Percentiles rank a stretch among this genome's conserved stretches.
Conservation (phyloP, 208 protist genomes). For the Porcisia deanei region DNA sequence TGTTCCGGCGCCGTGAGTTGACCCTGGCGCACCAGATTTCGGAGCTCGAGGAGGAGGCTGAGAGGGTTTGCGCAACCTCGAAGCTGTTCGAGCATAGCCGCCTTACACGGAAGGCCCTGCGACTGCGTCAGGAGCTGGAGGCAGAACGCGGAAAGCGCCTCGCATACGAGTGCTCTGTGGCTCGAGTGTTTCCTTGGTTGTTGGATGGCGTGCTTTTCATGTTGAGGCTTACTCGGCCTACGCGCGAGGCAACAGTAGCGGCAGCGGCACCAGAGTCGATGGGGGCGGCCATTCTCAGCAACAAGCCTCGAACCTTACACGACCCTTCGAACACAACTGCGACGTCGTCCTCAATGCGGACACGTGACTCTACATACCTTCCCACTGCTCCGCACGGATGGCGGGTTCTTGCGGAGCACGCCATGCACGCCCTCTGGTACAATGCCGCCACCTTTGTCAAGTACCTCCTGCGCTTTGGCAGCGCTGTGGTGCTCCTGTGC, state of each 20-base stretch:
- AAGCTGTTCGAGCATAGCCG: constrained; percentile 46
- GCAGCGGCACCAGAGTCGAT: neutral
- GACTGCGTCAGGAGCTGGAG: constrained; percentile 38
- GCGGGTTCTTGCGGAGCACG: neutral
- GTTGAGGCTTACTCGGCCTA: neutral
- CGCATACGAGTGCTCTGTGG: constrained; percentile 13
- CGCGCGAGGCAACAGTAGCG: neutral
- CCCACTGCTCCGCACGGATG: neutral
- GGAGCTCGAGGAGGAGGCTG: constrained; percentile 38
- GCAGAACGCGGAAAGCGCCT: constrained; percentile 30
- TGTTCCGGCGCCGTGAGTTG: constrained; percentile 51
- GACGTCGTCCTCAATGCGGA: neutral
- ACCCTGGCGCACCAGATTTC: constrained; percentile 40
- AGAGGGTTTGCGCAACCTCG: constrained; percentile 29
- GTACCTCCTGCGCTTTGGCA: constrained; percentile 43
- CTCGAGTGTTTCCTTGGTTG: constrained; percentile 17
- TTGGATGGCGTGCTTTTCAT: constrained; percentile 2
- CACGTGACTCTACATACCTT: neutral
- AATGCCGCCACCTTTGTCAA: constrained; percentile 27
- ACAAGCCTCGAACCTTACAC: neutral
- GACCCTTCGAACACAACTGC: neutral
- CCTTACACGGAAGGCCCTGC: constrained; percentile 28
- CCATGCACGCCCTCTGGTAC: constrained; percentile 6
- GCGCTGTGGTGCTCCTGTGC: constrained; percentile 28
- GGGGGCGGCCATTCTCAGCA: neutral